Base-by-base conservation (phyloP, 805 yeast species). In the Metschnikowia shivogae region DNA sequence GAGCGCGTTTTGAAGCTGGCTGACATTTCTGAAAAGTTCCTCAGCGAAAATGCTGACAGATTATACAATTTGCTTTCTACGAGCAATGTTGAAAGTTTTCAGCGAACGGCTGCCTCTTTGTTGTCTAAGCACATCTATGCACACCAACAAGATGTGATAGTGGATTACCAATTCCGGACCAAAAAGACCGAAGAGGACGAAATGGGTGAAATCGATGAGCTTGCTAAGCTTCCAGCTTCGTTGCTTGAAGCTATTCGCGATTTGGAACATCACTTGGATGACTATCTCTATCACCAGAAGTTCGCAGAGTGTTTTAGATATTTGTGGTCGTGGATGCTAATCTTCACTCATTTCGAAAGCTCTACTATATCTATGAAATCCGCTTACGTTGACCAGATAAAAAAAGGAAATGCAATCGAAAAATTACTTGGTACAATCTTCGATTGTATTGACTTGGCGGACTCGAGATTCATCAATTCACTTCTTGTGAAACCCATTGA, bases 271-370 rank as follows among this genome's bases (percentile, higher is more conserved):
- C 54, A 49, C 11, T 42, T 50, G 5, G 49, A 45, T 6, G 54
- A 46, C 33, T 19, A 42, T 26, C 26, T 45, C 11, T 46, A 38
- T 27, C 45, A 29, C 4, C 58, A 47, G 5, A 34, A 51, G 6
- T 37, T 36, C 7, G 29, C 41, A 13, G 47, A 19, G 2, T 53
- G 72, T 36, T 57, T 73, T 26, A 67, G 61, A 17, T 84, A 77
- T 57, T 53, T 84, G 29, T 83, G 86, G 82, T 67, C 80, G 45
- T 89, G 95, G 95, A 67, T 65, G 49, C 66, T 87, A 43, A 61
- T 86, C 0, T 72, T 86, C 50, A 67, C 65, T 26, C 81, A 81
- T 60, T 85, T 89, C 58, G 72, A 75, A 42, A 79, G 81, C 46
- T 75, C 85, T 5, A 79, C 93, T 1, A 80, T 79, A 52, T 76